These are phyloP conservation scores for Podaxis carcinomalis DNA, from an alignment of 768 basidiomycete genomes.

Conservation along the genomic window DNA sequence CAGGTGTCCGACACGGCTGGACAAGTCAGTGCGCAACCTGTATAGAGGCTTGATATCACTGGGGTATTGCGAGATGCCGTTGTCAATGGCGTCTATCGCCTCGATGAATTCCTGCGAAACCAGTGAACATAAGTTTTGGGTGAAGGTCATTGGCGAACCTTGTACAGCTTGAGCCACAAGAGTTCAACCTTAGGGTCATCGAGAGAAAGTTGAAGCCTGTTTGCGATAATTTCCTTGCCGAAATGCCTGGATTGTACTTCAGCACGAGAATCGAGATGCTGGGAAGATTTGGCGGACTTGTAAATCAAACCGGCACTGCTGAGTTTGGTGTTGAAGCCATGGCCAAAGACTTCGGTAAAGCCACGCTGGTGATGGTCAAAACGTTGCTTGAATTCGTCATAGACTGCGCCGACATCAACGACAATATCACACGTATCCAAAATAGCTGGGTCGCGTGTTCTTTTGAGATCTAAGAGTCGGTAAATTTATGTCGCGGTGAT, in stretches of 20 bases:
- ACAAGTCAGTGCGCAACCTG: conserved; percentile 75
- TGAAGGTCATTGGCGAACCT: conserved; percentile 33
- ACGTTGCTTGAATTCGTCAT: conserved; percentile 70
- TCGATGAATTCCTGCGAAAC: conserved; percentile 80
- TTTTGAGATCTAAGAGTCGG: conserved; percentile 50
- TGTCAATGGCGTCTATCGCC: conserved; percentile 92
- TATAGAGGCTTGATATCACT: conserved; percentile 66
- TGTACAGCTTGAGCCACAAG: conserved; percentile 90
- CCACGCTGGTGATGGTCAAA: conserved; percentile 98
- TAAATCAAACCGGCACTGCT: conserved; percentile 92
- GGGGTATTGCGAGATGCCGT: conserved; percentile 84
- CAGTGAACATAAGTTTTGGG: not conserved
- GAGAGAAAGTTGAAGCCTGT: conserved; percentile 40
- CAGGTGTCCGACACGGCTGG: conserved; percentile 74
- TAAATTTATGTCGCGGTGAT: not conserved
- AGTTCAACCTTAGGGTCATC: conserved; percentile 63
- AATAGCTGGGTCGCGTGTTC: conserved; percentile 66
- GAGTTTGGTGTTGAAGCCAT: conserved; percentile 84
- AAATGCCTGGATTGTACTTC: conserved; percentile 59
- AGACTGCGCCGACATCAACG: conserved; percentile 93
- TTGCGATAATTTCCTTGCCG: conserved; percentile 80
- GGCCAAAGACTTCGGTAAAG: conserved; percentile 85
- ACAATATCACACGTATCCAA: conserved; percentile 88
- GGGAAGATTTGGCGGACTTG: conserved; percentile 56
- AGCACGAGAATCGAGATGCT: not conserved